phyloP scores from a whole-genome alignment of 768 basidiomycete genomes.

The Podaxis pistillaris region DNA sequence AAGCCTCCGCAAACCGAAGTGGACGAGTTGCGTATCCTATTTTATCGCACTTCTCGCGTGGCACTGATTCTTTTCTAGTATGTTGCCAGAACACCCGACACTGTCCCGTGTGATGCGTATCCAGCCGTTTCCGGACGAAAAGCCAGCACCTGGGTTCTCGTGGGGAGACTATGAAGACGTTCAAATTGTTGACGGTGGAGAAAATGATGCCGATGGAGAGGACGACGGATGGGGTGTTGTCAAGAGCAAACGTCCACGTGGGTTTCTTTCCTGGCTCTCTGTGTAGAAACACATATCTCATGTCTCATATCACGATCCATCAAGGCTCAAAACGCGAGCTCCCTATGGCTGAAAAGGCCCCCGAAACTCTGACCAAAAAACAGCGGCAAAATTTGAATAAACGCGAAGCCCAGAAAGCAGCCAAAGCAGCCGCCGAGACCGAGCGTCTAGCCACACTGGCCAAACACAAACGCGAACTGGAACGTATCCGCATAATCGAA shows the following conservation, averaged over 20 bases:
- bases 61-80: conserved; percentile 37
- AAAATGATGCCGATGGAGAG: conserved; percentile 65
- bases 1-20: conserved; percentile 64
- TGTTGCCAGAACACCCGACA: conserved; percentile 57
- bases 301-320: not conserved
- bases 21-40: conserved; percentile 46
- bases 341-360: conserved; percentile 26
- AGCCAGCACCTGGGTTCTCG: conserved; percentile 63
- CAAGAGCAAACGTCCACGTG: conserved; percentile 50
- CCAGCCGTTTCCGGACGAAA: conserved; percentile 52
- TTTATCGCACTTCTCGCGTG: not conserved
- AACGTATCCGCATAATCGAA: conserved; percentile 51
- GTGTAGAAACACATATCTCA: not conserved
- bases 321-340: conserved; percentile 7
- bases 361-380: conserved; percentile 58
- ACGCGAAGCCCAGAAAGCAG: conserved; percentile 56
- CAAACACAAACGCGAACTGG: conserved; percentile 59
- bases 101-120: conserved; percentile 72
- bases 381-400: conserved; percentile 68
- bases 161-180: conserved; percentile 81
- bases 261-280: conserved; percentile 16
- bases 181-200: conserved; percentile 35
- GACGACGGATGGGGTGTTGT: conserved; percentile 84
- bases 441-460: conserved; percentile 50
- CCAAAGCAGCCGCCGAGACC: conserved; percentile 53